Evolutionary conservation across 108 stramenopile genomes (phyloP), one percentile per base, ranked within the genome.

Genomic region (Bacterosira constricta): DNA sequence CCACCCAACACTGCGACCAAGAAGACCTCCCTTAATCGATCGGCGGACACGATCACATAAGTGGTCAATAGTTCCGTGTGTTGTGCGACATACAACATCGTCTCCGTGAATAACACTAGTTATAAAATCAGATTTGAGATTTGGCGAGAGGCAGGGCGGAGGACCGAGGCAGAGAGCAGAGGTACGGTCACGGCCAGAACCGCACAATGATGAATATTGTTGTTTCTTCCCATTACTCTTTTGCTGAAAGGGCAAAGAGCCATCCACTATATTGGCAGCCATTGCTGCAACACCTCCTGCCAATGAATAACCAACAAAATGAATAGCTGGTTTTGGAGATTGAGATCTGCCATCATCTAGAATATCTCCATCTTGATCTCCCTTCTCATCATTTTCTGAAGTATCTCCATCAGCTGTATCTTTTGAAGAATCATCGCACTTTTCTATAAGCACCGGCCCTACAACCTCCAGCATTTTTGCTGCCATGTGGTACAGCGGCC

Each of bases 291-390:
- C 85, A 21, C 88, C 88, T 21, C 88, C 90, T 4, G 89, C 83
- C 61, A 94, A 66, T 1, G 90, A 90, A 58, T 85, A 80, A 3
- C 93, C 93, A 23, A 94, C 89, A 78, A 94, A 80, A 53, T 94
- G 93, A 61, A 91, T 76, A 23, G 90, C 93, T 10, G 83, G 71
- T 42, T 58, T 36, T 31, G 15, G 50, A 0, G 27, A 30, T 62
- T 38, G 35, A 50, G 13, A 17, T 41, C 12, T 34, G 38, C 29
- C 35, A 27, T 15, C 20, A 25, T 59, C 15, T 30, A 30, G 12
- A 13, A 13, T 42, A 9, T 42, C n/a, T 8, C 5, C 17, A 12
- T 53, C 10, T 53, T 20, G 17, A 3, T 30, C 6, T 9, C 6
- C 57, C 27, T 4, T n/a, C 4, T 32, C 41, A 45, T 37, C 53